Percentiles rank a stretch among this genome's conserved stretches.
Evolutionary conservation across 1,139 yeast genomes (phyloP).

Genomic region (Blastobotrys serpentis): DNA sequence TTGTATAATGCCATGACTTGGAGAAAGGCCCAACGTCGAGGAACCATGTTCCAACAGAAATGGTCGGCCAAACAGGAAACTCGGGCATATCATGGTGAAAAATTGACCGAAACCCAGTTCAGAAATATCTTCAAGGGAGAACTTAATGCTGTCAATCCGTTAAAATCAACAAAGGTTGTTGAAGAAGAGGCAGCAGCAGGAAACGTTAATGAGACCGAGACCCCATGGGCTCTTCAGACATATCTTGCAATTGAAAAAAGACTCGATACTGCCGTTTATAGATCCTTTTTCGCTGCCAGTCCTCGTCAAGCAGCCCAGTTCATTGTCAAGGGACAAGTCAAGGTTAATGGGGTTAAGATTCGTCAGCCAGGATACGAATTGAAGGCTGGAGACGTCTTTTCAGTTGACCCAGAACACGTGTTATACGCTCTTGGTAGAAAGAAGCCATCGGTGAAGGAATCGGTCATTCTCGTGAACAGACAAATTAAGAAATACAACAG

Average conservation of each 20-base stretch:
- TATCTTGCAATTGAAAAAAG: constrained; percentile 86
- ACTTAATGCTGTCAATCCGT: constrained; percentile 78
- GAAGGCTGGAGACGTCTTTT: constrained; percentile 81
- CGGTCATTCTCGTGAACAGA: constrained; percentile 64
- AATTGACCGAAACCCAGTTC: constrained; percentile 81
- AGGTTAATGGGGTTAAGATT: constrained; percentile 76
- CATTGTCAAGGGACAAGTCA: constrained; percentile 76
- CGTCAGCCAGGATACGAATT: constrained; percentile 79
- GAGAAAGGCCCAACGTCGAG: constrained; percentile 52
- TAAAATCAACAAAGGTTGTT: constrained; percentile 29
- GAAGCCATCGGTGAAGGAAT: constrained; percentile 71
- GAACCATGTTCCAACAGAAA: constrained; percentile 81
- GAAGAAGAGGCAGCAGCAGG: constrained; percentile 22
- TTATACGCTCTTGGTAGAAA: constrained; percentile 79
- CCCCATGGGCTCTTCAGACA: constrained; percentile 83
- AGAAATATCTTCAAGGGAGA: constrained; percentile 69
- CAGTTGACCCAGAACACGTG: constrained; percentile 83
- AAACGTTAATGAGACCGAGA: constrained; percentile 38
- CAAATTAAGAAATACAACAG: constrained; percentile 77
- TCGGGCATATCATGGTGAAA: constrained; percentile 95
- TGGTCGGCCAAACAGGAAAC: constrained; percentile 91
- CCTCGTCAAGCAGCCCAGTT: constrained; percentile 93
- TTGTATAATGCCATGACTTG: constrained; percentile 68
- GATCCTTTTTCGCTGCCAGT: constrained; percentile 92
- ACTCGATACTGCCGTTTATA: constrained; percentile 82